Evolutionary conservation across 495 filamentous ascomycete species (phyloP), one percentile per base, ranked within the genome.

Genomic region (Aspergillus avenaceus): DNA sequence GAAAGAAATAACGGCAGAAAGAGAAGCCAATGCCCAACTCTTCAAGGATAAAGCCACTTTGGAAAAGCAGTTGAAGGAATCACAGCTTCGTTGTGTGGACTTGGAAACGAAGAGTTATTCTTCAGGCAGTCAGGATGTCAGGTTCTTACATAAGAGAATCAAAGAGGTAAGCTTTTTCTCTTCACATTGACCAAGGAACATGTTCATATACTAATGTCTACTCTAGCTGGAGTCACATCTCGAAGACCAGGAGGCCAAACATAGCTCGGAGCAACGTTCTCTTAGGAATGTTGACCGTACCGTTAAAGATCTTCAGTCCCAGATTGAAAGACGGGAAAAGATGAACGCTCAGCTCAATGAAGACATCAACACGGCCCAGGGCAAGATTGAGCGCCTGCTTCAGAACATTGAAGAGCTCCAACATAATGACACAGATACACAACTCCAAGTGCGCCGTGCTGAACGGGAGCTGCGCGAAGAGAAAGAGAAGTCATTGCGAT

Each of bases 71-170:
- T 76, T 93, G 48, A 97, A 91, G 73, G 93, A 98, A 66, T 73
- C 92, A 36, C 93, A 98, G 67, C 76, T 97, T 22, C 82, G 84
- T 52, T 82, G 95, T 38, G 86, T 98, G 32, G 93, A 97, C 54
- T 71, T 98, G 37, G 93, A 98, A 68, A 98, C 93, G 21, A 97
- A 97, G 77, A 89, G 90, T 44, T 97, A 96, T 67, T 90, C 90
- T 22, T 91, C 81, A 49, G 90, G 87, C 37, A 95, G 90, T 60
- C 89, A 97, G 51, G 93, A 98, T 67, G 89, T 97, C 52, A 83
- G 91, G 53, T 98, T 97, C 76, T 72, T 97, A 63, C 87, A 96
- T 71, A 90, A 91, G 56, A 82, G 93, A 31, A 87, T 98, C 55
- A 91, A 97, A 76, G 95, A 97, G 79, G 92, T 96, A 79, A 77